Percentiles rank a stretch among this genome's conserved stretches.
phyloP scores from a whole-genome alignment of 1,284 basidiomycete genomes.

The Apiotrichum gamsii region DNA sequence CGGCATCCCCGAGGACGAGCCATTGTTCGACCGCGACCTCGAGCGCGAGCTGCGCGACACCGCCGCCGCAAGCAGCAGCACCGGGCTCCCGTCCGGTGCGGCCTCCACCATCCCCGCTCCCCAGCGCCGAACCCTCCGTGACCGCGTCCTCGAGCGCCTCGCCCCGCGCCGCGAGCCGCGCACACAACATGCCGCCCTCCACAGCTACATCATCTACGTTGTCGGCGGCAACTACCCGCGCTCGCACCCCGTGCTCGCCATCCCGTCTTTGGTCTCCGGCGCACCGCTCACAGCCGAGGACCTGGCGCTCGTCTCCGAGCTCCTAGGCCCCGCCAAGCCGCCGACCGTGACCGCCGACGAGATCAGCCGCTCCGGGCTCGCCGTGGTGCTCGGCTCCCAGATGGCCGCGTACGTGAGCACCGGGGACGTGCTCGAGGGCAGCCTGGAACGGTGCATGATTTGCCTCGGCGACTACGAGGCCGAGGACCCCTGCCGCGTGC shows the following conservation, averaged over 20 bases:
- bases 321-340: slow-evolving; percentile 47
- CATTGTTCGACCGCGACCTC: slow-evolving; percentile 8
- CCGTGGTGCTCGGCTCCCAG: slow-evolving; percentile 58
- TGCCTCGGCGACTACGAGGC: slow-evolving; percentile 73
- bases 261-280: slow-evolving; percentile 58
- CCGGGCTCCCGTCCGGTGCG: neutral
- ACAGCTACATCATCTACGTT: slow-evolving; percentile 45
- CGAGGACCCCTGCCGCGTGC: slow-evolving; percentile 68
- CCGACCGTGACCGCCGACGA: slow-evolving; percentile 72
- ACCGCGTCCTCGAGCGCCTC: slow-evolving; percentile 24
- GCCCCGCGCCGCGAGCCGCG: slow-evolving; percentile 6
- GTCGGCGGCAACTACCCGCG: slow-evolving; percentile 74
- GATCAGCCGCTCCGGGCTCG: slow-evolving; percentile 69
- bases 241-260: slow-evolving; percentile 73
- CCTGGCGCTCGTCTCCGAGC: slow-evolving; percentile 67
- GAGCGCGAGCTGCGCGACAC: slow-evolving; percentile 4
- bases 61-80: neutral
- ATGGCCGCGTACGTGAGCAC: slow-evolving; percentile 55
- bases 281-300: slow-evolving; percentile 52
- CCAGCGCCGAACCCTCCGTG: slow-evolving; percentile 22
- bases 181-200: slow-evolving; percentile 18
- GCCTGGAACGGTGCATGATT: slow-evolving; percentile 61
- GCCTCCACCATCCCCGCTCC: neutral
- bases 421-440: slow-evolving; percentile 65
- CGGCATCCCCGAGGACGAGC: slow-evolving; percentile 4